Evolutionary conservation across 164 flowering plant genomes (phyloP).

Genomic region (Tetrastigma voinierianum): DNA sequence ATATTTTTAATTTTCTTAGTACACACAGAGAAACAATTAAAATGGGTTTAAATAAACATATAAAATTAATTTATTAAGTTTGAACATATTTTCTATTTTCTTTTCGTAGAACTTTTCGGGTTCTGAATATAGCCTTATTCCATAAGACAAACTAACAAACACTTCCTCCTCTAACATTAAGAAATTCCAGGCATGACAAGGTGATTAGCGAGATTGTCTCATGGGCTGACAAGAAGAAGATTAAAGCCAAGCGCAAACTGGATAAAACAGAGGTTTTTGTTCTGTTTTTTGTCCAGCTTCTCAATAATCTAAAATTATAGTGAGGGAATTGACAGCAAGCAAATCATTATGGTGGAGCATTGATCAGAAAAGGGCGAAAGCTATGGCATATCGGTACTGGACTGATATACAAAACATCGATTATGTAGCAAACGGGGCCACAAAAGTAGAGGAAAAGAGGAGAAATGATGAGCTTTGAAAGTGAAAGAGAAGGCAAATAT

Average conservation of each 20-base stretch:
- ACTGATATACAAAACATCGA: constrained; percentile 31
- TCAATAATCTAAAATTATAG: too few species aligned
- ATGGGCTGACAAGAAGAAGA: constrained; percentile 42
- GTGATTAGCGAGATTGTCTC: constrained; percentile 20
- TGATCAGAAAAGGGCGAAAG: constrained; percentile 32
- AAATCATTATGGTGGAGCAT: too few species aligned
- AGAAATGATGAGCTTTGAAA: constrained; percentile 49
- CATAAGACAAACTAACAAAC: too few species aligned
- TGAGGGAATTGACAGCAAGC: background rate
- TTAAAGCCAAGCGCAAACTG: constrained; percentile 22
- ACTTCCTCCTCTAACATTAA: constrained; percentile 2
- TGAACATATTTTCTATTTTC: too few species aligned
- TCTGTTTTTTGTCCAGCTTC: background rate
- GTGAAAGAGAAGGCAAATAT: constrained; percentile 50
- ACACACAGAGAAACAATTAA: too few species aligned
- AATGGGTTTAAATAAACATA: too few species aligned
- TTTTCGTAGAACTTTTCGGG: too few species aligned
- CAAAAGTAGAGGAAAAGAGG: constrained; percentile 40
- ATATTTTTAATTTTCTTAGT: too few species aligned
- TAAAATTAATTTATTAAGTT: too few species aligned
- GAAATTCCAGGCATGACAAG: constrained; percentile 34
- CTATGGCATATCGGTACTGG: constrained; percentile 20
- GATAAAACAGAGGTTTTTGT: constrained; percentile 32
- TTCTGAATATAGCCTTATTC: too few species aligned
- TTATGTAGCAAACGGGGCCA: constrained; percentile 47